Evolutionary conservation across 768 basidiomycete species (phyloP).

Genomic region (Podaxis carcinomalis): DNA sequence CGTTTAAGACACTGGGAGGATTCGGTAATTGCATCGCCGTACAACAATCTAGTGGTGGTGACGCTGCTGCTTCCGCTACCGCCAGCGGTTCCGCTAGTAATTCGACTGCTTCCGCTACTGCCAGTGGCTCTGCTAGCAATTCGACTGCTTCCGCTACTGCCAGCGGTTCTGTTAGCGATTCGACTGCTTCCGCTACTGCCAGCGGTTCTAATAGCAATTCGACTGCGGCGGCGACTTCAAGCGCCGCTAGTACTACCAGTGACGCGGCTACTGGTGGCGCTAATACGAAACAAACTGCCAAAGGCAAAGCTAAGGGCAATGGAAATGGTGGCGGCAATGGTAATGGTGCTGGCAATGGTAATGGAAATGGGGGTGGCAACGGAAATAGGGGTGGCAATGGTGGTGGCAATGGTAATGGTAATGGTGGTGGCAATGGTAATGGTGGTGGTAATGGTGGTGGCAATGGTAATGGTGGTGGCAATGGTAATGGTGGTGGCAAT

Average conservation of each 20-base stretch:
- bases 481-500: not conserved
- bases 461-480: not conserved
- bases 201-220: conserved; percentile 11
- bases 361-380: too few species aligned
- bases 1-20: conserved; percentile 43
- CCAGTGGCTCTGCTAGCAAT: conserved; percentile 9
- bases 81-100: conserved; percentile 11
- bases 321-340: too few species aligned
- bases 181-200: conserved; percentile 7
- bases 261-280: not conserved
- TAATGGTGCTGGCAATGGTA: not conserved
- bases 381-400: not conserved
- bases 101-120: conserved; percentile 9
- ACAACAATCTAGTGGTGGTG: conserved; percentile 26
- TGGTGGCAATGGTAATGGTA: not conserved
- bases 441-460: not conserved
- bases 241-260: conserved; percentile 13
- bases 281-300: not conserved
- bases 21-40: conserved; percentile 56
- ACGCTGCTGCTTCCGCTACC: conserved; percentile 12
- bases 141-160: conserved; percentile 4
- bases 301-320: not conserved
- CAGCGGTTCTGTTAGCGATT: conserved; percentile 9
- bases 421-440: not conserved
- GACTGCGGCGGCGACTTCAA: conserved; percentile 12